phyloP scores from a whole-genome alignment of 2,329 filamentous ascomycete genomes.

The Decorospora gaudefroyi region DNA sequence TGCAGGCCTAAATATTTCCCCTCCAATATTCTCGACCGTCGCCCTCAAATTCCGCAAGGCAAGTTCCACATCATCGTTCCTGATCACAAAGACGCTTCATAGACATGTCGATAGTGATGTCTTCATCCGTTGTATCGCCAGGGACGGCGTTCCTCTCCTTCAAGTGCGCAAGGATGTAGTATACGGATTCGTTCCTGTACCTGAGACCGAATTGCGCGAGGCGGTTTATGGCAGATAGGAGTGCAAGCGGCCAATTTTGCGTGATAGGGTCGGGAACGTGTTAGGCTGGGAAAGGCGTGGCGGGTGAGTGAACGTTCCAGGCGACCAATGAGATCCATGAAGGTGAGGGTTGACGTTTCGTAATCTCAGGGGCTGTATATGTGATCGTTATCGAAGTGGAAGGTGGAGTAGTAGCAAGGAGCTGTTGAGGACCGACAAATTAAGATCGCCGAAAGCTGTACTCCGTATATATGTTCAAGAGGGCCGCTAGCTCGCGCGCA shows the following conservation, averaged over 20 bases:
- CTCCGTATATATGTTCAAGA: background rate
- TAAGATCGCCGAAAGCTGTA: too few species aligned
- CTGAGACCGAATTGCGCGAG: background rate
- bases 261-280: constrained; percentile 4
- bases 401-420: too few species aligned
- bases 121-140: background rate
- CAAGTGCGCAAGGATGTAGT: background rate
- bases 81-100: too few species aligned
- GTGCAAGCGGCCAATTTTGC: background rate
- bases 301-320: constrained; percentile 1
- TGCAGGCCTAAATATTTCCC: too few species aligned
- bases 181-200: background rate
- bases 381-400: too few species aligned
- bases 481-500: background rate
- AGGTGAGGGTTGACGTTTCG: too few species aligned
- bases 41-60: too few species aligned
- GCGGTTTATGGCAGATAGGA: background rate
- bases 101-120: too few species aligned
- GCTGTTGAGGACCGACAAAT: too few species aligned
- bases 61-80: too few species aligned
- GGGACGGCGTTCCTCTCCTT: background rate
- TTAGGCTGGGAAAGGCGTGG: background rate
- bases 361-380: too few species aligned
- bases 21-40: too few species aligned
- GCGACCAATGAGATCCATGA: background rate